Conservation (phyloP, 2,329 filamentous ascomycete species). For the Huntiella savannae region DNA sequence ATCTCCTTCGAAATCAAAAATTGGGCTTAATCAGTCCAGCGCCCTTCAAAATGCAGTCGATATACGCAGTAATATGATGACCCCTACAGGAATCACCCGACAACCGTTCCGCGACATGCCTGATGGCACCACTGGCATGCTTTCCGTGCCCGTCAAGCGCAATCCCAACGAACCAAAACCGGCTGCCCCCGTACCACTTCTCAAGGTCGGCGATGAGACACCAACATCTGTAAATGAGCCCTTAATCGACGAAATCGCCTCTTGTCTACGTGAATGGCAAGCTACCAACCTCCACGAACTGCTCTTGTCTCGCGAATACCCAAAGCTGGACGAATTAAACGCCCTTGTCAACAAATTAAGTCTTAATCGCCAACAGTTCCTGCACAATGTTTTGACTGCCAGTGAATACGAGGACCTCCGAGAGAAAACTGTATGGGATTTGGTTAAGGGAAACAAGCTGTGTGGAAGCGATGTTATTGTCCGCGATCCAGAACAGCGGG, state of each 20-base stretch:
- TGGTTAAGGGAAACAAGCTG: constrained; percentile 86
- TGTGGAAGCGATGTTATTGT: constrained; percentile 90
- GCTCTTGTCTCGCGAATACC: constrained; percentile 65
- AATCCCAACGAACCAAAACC: constrained; percentile 56
- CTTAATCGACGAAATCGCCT: constrained; percentile 91
- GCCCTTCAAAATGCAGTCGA: constrained; percentile 5
- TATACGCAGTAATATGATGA: constrained; percentile 10
- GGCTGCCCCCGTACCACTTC: constrained; percentile 82
- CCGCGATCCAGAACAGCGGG: constrained; percentile 64
- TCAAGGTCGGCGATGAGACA: constrained; percentile 94
- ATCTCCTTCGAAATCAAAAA: constrained; percentile 19
- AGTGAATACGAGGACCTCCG: constrained; percentile 66
- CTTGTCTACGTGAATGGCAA: constrained; percentile 93
- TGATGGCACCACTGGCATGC: constrained; percentile 22
- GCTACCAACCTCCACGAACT: constrained; percentile 90
- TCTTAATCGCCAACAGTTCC: constrained; percentile 66
- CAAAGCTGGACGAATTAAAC: constrained; percentile 61
- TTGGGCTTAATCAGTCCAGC: constrained; percentile 9
- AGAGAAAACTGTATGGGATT: constrained; percentile 85
- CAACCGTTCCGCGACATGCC: constrained; percentile 18
- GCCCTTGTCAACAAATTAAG: constrained; percentile 68
- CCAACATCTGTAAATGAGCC: constrained; percentile 78
- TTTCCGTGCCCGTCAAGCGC: constrained; percentile 32
- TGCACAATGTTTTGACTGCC: constrained; percentile 81
- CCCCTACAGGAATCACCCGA: constrained; percentile 10